These are phyloP conservation scores for Prunus padus DNA, from an alignment of 306 rosid species.

Conservation along the genomic window DNA sequence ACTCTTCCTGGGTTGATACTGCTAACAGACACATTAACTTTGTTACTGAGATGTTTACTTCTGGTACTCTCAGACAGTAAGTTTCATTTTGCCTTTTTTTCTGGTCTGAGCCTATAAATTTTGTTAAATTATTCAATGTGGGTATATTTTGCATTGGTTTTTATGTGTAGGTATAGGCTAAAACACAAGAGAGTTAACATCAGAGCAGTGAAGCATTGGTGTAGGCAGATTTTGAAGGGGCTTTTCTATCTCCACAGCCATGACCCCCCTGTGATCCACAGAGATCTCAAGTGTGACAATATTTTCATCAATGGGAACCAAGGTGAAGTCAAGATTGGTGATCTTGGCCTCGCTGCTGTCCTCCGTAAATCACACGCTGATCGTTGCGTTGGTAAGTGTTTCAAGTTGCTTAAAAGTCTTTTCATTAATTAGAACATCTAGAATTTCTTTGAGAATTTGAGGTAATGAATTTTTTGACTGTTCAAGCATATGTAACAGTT, in stretches of 20 bases:
- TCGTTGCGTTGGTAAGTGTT: slow-evolving; percentile 72
- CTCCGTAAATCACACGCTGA: slow-evolving; percentile 80
- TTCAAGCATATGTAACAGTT: not conserved
- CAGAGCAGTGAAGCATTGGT: slow-evolving; percentile 97
- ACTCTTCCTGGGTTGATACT: slow-evolving; percentile 89
- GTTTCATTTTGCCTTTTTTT: slow-evolving; percentile 19
- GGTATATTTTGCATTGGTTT: slow-evolving; percentile 22
- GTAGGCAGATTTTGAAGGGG: slow-evolving; percentile 90
- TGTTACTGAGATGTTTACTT: slow-evolving; percentile 98
- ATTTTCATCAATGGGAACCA: slow-evolving; percentile 96
- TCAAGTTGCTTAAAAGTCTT: slow-evolving; percentile 11
- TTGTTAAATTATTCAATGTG: slow-evolving; percentile 18
- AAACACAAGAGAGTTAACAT: slow-evolving; percentile 78
- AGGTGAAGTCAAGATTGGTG: slow-evolving; percentile 97
- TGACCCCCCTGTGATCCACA: slow-evolving; percentile 92
- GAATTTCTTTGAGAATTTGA: slow-evolving; percentile 1
- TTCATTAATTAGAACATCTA: not conserved
- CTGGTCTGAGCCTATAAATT: not conserved
- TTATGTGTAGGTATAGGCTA: slow-evolving; percentile 68
- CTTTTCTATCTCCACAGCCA: slow-evolving; percentile 85
- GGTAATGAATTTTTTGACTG: not conserved
- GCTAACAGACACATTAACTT: slow-evolving; percentile 81
- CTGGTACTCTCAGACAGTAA: slow-evolving; percentile 98
- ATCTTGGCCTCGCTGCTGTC: slow-evolving; percentile 95
- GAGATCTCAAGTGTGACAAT: slow-evolving; percentile 98